Conservation (phyloP, 805 yeast genomes). For the Yarrowia sp. region DNA sequence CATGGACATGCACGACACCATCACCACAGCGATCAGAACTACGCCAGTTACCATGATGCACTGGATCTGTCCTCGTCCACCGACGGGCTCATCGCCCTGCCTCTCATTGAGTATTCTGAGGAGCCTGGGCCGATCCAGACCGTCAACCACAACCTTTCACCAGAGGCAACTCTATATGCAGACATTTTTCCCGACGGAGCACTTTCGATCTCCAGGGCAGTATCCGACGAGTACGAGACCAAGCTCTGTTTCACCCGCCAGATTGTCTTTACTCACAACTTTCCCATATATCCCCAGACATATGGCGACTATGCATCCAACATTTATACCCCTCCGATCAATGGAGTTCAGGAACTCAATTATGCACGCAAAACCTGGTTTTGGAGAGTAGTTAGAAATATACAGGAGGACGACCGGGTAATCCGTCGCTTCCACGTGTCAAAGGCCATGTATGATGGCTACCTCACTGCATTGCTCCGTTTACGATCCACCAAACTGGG, state of each 20-base stretch:
- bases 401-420: neutral
- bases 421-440: conserved; percentile 15
- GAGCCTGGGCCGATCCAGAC: neutral
- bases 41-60: neutral
- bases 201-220: neutral
- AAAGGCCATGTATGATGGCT: conserved; percentile 12
- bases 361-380: conserved; percentile 15
- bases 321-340: neutral
- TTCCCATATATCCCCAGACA: conserved; percentile 15
- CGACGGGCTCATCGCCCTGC: neutral
- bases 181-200: conserved; percentile 9
- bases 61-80: neutral
- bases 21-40: neutral
- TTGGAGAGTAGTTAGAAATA: neutral
- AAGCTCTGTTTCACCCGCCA: neutral
- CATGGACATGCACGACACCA: conserved; percentile 17
- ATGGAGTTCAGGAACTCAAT: conserved; percentile 10
- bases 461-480: neutral
- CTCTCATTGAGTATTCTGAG: neutral
- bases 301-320: conserved; percentile 8
- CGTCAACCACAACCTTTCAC: neutral
- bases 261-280: conserved; percentile 15
- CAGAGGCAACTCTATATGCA: neutral
- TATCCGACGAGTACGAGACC: conserved; percentile 17
- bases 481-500: neutral